Base-by-base conservation (phyloP, 352 stramenopile genomes). In the Phytophthora vignae region DNA sequence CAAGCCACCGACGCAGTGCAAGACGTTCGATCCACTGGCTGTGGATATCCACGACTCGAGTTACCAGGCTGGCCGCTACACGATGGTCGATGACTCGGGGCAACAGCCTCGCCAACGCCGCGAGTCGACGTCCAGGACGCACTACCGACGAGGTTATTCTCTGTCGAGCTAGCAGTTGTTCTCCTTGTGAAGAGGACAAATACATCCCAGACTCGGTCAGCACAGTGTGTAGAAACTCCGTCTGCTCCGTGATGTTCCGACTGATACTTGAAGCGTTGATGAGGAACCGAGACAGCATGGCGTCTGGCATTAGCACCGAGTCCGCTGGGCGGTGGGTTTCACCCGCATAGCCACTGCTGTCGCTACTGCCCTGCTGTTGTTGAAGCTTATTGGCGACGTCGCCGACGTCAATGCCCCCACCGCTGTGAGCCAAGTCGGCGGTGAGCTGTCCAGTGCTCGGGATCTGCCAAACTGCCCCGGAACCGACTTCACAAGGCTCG, bases 161-260 rank as follows among this genome's bases (percentile, higher is more conserved):
- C 68, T 90, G 81, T 25, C 84, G 81, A 4, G 57, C 55, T 2
- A 97, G 57, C 14, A 96, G 58, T 9, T 86, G 68, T 38, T 94
- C 82, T 0, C 88, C 88, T 71, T 95, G 88, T 3, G 65, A 33
- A 2, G 83, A 79, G 3, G 88, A 92, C 53, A 97, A 86, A 69
- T 87, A 83, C 19, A 92, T 72, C 31, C 91, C 83, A 2, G 83
- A 88, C 33, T 90, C 77, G 1, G 78, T 69, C 14, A 92, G 49
- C 8, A 90, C 77, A 5, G 74, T 76, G 27, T 83, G 57, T 1
- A 95, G 73, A 33, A 96, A 90, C 5, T 93, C 84, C 1, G 62
- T 69, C 64, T 91, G 84, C 58, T 91, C 82, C 0, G 69, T 78
- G 8, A 69, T 65, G 60, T 85, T 86, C 9, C 68, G 76, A 33